Evolutionary conservation across 345 rosid species (phyloP), one percentile per base, ranked within the genome.

Genomic region (Odontarrhena argentea): DNA sequence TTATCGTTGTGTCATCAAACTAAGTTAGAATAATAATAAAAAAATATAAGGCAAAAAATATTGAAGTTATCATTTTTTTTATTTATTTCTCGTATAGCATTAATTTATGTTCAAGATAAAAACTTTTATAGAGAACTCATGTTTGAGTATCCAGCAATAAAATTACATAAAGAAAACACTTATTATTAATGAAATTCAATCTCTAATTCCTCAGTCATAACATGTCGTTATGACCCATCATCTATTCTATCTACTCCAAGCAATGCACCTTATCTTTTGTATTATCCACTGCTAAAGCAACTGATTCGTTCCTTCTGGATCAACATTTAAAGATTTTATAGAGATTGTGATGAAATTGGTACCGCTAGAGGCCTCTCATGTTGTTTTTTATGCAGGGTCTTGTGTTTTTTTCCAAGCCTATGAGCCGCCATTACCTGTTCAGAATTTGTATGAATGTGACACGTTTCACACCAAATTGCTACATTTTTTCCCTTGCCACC

Each of bases 321-420:
- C 55, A 47, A 10, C 56, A 63, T 48, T 9, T 24, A 48, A 11
- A 11, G 55, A 46, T 34, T 25, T 46, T 46, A 22, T 46, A 13
- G 47, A 18, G 25, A 38, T 65, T 28, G 58, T 9, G 26, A 38
- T 15, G 57, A 28, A 44, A n/a, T 70, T 46, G 2, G 51, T 58
- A 49, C 51, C 61, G 9, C 55, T 47, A 5, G 5, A 44, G 50
- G 26, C 44, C 26, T 43, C 6, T 8, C 0, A 2, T 42, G 24
- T 10, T 35, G 66, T 60, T 74, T 44, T 81, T 24, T 56, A 44
- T 75, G 58, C 56, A 30, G 42, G 68, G 55, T 49, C 41, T n/a
- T 41, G 65, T 91, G 96, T 52, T 70, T 86, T 76, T 70, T 87
- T 63, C 92, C 91, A 43, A 55, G 79, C 58, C 8, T 56, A 77